Percentiles rank a stretch among this genome's conserved stretches.
Conservation (phyloP, 108 stramenopile species). For the Mayamaea pseudoterrestris region DNA sequence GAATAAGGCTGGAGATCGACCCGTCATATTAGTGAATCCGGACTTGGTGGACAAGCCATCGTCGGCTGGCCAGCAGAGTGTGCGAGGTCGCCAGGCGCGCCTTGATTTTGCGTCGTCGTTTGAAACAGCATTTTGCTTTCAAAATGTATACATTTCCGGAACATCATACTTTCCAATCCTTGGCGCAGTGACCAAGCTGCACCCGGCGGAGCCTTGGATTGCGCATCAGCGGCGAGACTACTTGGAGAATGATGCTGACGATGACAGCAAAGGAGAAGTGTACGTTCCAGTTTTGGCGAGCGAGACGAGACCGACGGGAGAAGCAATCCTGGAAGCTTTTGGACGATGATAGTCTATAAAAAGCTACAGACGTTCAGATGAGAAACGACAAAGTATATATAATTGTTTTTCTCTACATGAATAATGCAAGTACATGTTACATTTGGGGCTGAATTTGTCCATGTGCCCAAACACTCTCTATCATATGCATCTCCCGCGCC, state of each 20-base stretch:
- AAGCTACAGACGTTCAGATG: no score
- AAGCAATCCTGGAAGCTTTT: slow-evolving; percentile 53
- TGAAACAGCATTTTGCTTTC: slow-evolving; percentile 63
- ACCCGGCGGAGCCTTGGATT: slow-evolving; percentile 50
- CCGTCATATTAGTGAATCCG: slow-evolving; percentile 73
- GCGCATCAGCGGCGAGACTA: slow-evolving; percentile 72
- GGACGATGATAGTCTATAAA: slow-evolving; percentile 11
- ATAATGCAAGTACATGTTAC: no score
- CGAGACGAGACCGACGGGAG: slow-evolving; percentile 50
- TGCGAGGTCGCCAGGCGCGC: slow-evolving; percentile 62
- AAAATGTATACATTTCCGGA: slow-evolving; percentile 71
- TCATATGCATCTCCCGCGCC: no score
- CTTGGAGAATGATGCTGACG: no score
- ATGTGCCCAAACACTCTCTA: no score
- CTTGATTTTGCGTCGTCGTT: slow-evolving; percentile 64
- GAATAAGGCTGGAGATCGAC: slow-evolving; percentile 71
- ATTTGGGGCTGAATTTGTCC: no score
- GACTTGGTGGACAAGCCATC: slow-evolving; percentile 68
- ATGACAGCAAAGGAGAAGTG: slow-evolving; percentile 51
- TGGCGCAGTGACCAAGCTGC: slow-evolving; percentile 51
- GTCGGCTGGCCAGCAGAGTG: slow-evolving; percentile 68
- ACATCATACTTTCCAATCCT: slow-evolving; percentile 80
- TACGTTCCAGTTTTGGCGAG: slow-evolving; percentile 57
- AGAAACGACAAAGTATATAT: no score
- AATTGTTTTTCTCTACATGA: no score